phyloP scores from a whole-genome alignment of 2,329 filamentous ascomycete genomes.

The Alternaria arborescens region DNA sequence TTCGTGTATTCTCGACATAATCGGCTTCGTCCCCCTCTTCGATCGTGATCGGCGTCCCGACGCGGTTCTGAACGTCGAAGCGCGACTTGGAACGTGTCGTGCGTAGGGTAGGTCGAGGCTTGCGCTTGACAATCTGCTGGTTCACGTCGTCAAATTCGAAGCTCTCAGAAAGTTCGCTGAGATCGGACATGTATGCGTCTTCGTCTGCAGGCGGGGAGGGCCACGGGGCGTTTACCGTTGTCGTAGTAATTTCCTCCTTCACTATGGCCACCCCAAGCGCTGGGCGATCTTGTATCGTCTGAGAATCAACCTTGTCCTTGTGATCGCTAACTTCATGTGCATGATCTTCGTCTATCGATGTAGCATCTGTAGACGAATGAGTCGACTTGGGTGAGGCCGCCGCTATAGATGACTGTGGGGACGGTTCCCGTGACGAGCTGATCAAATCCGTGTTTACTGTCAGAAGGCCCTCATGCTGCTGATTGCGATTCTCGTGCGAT shows the following conservation, averaged over 20 bases:
- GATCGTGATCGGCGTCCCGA: conserved; percentile 42
- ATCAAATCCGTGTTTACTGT: conserved; percentile 41
- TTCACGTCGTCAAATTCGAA: conserved; percentile 50
- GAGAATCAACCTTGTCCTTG: conserved; percentile 36
- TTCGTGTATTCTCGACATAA: conserved; percentile 42
- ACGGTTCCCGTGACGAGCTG: conserved; percentile 38
- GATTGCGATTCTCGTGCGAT: conserved; percentile 39
- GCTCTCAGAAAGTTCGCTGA: conserved; percentile 52
- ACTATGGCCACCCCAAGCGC: conserved; percentile 42
- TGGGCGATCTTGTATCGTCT: conserved; percentile 31
- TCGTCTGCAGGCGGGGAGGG: conserved; percentile 40
- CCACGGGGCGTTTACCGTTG: conserved; percentile 43
- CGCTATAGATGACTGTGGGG: conserved; percentile 38
- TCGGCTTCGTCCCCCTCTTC: conserved; percentile 30
- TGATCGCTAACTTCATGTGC: conserved; percentile 12
- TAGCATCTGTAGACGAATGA: conserved; percentile 48
- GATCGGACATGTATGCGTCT: conserved; percentile 46
- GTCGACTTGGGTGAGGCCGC: conserved; percentile 46
- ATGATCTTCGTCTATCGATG: conserved; percentile 48
- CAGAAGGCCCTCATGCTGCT: conserved; percentile 45
- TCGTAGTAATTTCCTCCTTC: conserved; percentile 38
- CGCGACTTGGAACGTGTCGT: conserved; percentile 50
- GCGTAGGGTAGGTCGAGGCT: conserved; percentile 37
- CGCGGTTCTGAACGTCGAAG: conserved; percentile 34
- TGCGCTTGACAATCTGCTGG: conserved; percentile 49